These are phyloP conservation scores for Halophytophthora batemanensis DNA, from an alignment of 352 stramenopile species.

Conservation along the genomic window DNA sequence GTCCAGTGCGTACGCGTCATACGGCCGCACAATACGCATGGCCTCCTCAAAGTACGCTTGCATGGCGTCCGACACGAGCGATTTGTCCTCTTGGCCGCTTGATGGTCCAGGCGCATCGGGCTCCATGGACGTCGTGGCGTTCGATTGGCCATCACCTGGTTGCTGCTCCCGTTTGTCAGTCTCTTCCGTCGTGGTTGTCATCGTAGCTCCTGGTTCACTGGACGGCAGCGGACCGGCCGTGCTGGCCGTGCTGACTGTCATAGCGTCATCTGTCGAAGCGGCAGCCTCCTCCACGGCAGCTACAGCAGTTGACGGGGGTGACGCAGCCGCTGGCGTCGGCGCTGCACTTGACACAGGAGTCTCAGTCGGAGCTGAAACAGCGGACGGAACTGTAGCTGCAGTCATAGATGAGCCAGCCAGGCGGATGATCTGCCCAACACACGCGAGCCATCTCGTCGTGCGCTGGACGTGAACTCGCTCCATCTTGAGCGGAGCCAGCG, in stretches of 20 bases:
- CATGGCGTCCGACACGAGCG: constrained; percentile 29
- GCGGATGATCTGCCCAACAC: constrained; percentile 64
- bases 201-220: not conserved
- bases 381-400: not conserved
- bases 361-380: not conserved
- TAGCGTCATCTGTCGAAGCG: not conserved
- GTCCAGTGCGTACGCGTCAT: constrained; percentile 65
- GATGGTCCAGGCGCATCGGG: constrained; percentile 6
- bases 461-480: constrained; percentile 77
- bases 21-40: constrained; percentile 56
- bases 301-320: not conserved
- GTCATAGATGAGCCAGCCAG: constrained; percentile 21
- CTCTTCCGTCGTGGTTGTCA: constrained; percentile 13
- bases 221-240: constrained; percentile 1
- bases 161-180: not conserved
- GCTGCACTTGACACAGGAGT: not conserved
- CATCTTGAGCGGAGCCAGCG: constrained; percentile 62
- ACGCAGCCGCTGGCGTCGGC: not conserved
- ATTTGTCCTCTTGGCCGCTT: constrained; percentile 9
- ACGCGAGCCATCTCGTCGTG: constrained; percentile 69
- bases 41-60: constrained; percentile 61
- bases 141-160: constrained; percentile 3
- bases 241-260: too few relatives aligned
- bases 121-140: too few relatives aligned
- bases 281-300: not conserved